phyloP scores from a whole-genome alignment of 192 early-diverging fungal genomes.

The Endogone sp. region DNA sequence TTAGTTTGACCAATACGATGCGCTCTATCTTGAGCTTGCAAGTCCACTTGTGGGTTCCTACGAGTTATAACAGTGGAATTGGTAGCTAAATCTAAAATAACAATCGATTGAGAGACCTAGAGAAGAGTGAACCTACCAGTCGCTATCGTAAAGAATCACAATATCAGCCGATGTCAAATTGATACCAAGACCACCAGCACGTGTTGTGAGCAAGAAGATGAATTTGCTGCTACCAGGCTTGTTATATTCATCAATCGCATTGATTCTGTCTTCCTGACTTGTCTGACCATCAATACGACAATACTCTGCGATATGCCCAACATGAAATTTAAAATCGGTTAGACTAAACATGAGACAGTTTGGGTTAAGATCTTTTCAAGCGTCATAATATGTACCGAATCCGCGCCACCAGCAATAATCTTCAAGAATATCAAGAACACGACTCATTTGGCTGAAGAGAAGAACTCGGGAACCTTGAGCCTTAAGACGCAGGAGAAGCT shows the following conservation, averaged over 20 bases:
- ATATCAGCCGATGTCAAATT: conserved; percentile 95
- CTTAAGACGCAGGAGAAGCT: conserved; percentile 73
- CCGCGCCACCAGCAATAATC: conserved; percentile 92
- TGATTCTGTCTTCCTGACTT: conserved; percentile 87
- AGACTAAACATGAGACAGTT: background rate
- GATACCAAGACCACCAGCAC: conserved; percentile 97
- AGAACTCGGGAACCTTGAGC: conserved; percentile 92
- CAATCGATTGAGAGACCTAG: too few relatives aligned
- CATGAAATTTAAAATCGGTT: background rate
- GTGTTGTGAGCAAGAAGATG: conserved; percentile 93
- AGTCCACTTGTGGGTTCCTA: conserved; percentile 81
- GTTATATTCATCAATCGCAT: conserved; percentile 93
- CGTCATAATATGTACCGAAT: conserved; percentile 49
- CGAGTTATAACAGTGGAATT: background rate
- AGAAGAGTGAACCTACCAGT: conserved; percentile 57
- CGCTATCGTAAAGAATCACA: conserved; percentile 94
- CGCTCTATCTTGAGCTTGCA: conserved; percentile 95
- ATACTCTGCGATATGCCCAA: conserved; percentile 56
- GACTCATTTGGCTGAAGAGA: conserved; percentile 98
- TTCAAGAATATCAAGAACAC: conserved; percentile 96
- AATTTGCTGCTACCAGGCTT: conserved; percentile 87
- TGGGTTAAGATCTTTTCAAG: background rate
- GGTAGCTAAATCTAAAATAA: background rate
- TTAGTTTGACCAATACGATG: conserved; percentile 99
- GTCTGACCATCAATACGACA: conserved; percentile 98